These are phyloP conservation scores for Metarhizium humberi DNA, from an alignment of 2,329 filamentous ascomycete genomes.

Conservation along the genomic window DNA sequence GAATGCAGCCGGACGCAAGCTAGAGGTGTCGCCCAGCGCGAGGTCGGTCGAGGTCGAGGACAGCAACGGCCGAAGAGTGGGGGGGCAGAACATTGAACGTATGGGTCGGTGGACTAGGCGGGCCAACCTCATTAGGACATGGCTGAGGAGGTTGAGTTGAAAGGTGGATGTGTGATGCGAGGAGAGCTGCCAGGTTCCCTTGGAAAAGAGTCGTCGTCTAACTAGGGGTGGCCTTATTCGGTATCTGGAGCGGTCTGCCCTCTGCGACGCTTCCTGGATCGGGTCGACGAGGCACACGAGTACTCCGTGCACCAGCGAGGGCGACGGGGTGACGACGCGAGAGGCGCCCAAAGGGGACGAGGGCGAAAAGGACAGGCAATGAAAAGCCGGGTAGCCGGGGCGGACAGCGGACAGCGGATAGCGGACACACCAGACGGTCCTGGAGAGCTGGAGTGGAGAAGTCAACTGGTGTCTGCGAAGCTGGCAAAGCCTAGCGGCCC, in stretches of 20 bases:
- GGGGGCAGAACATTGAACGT: slow-evolving; percentile 22
- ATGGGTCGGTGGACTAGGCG: slow-evolving; percentile 30
- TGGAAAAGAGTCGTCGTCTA: background rate
- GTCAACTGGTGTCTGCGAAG: too few relatives aligned
- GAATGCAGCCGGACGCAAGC: slow-evolving; percentile 18
- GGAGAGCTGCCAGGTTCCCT: slow-evolving; percentile 2
- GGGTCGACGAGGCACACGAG: slow-evolving; percentile 4
- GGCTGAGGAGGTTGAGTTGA: slow-evolving; percentile 20
- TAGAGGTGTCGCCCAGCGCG: slow-evolving; percentile 38
- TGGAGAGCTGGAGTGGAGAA: slow-evolving; percentile 8
- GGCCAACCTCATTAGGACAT: slow-evolving; percentile 37
- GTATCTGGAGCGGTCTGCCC: slow-evolving; percentile 8
- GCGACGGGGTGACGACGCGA: slow-evolving; percentile 4
- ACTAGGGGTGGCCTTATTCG: slow-evolving; percentile 8
- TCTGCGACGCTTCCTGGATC: slow-evolving; percentile 7
- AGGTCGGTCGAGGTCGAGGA: slow-evolving; percentile 27
- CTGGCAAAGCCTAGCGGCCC: background rate
- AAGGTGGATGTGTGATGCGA: slow-evolving; percentile 3
- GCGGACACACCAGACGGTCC: background rate
- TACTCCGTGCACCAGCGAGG: background rate
- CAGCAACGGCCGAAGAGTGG: slow-evolving; percentile 22
- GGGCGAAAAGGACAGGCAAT: background rate
- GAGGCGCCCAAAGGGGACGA: slow-evolving; percentile 5
- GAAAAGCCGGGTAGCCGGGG: slow-evolving; percentile 10
- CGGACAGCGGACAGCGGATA: background rate